Conservation (phyloP, 73 alveolate species). For the Symbiodinium pilosum region DNA sequence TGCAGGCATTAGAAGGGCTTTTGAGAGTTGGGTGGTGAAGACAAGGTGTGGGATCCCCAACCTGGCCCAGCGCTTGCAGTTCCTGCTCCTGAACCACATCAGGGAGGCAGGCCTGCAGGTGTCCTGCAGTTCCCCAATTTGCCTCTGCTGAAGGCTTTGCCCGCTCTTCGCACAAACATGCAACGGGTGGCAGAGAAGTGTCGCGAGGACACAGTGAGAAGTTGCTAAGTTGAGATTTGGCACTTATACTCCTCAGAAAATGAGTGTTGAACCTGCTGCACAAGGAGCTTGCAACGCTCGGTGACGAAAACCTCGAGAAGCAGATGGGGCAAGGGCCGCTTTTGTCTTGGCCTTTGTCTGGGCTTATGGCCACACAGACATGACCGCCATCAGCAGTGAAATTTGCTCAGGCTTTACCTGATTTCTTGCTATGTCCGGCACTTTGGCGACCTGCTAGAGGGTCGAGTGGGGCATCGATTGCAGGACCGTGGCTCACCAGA, state of each 20-base stretch:
- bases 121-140: background rate
- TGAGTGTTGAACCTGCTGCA: no score
- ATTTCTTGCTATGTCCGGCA: slow-evolving; percentile 64
- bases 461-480: slow-evolving; percentile 12
- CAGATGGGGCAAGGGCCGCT: slow-evolving; percentile 73
- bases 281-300: slow-evolving; percentile 29
- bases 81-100: slow-evolving; percentile 70
- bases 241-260: no score
- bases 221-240: no score
- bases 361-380: no score
- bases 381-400: background rate
- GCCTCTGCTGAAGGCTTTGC: background rate
- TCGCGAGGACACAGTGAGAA: slow-evolving; percentile 18
- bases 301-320: slow-evolving; percentile 62
- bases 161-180: slow-evolving; percentile 47
- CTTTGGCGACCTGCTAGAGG: slow-evolving; percentile 50
- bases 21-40: no score
- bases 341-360: background rate
- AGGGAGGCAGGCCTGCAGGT: slow-evolving; percentile 44
- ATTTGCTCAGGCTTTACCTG: slow-evolving; percentile 16
- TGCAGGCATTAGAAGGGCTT: no score
- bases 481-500: background rate
- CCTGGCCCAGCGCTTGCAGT: slow-evolving; percentile 69
- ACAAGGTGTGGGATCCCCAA: slow-evolving; percentile 73
- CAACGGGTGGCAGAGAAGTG: slow-evolving; percentile 35